These are phyloP conservation scores for Phtheirospermum japonicum DNA, from an alignment of 257 asterid genomes.

Conservation along the genomic window DNA sequence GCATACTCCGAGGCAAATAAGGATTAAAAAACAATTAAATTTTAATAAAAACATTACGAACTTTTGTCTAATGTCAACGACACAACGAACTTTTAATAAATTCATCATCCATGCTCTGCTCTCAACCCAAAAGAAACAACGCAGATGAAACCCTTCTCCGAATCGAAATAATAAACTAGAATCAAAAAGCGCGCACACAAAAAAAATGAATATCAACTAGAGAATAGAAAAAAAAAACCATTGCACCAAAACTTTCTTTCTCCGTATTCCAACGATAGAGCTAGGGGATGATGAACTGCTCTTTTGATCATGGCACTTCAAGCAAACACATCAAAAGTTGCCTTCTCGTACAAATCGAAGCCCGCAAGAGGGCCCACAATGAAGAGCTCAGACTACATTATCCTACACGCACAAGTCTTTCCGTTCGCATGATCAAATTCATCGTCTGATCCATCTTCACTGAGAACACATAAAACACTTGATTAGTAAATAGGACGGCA, in stretches of 20 bases:
- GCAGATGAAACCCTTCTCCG: constrained; percentile 20
- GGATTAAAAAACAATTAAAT: constrained; percentile 6
- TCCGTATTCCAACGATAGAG: constrained; percentile 17
- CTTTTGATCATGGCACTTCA: constrained; percentile 26
- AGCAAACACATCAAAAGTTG: constrained; percentile 25
- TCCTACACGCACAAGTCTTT: constrained; percentile 71
- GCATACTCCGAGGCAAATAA: constrained; percentile 49
- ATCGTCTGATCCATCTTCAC: constrained; percentile 77
- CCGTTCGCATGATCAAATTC: constrained; percentile 56
- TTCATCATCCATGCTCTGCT: constrained; percentile 20
- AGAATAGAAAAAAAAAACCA: constrained; percentile 13
- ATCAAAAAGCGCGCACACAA: too few relatives aligned
- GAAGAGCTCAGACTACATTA: constrained; percentile 56
- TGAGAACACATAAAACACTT: constrained; percentile 38
- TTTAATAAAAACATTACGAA: background rate
- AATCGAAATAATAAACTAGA: constrained; percentile 23
- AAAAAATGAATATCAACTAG: constrained; percentile 31
- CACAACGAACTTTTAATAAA: constrained; percentile 32
- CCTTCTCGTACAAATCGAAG: constrained; percentile 13
- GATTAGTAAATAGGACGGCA: constrained; percentile 26
- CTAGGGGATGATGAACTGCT: constrained; percentile 8
- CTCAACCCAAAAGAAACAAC: constrained; percentile 18
- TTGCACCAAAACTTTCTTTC: constrained; percentile 31
- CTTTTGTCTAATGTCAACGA: background rate
- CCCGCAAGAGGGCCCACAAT: constrained; percentile 11